phyloP scores from a whole-genome alignment of 2,329 filamentous ascomycete genomes.

The Diplodia scrobiculata region DNA sequence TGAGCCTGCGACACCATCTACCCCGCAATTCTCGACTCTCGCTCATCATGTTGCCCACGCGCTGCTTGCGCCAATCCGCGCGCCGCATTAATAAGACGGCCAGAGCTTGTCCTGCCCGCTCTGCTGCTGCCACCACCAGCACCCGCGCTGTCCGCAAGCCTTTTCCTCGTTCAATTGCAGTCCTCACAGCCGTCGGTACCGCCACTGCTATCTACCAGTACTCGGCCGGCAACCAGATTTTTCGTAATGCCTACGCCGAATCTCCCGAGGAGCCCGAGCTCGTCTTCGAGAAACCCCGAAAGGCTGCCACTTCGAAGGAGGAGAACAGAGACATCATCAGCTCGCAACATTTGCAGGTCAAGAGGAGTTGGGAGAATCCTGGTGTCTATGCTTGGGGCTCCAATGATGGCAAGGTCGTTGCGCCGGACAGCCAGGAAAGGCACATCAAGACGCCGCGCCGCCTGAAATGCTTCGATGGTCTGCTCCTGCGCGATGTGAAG shows the following conservation, averaged over 20 bases:
- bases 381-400: constrained; percentile 94
- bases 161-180: constrained; percentile 49
- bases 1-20: constrained; percentile 1
- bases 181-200: constrained; percentile 48
- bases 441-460: constrained; percentile 78
- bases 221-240: constrained; percentile 15
- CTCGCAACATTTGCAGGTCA: constrained; percentile 84
- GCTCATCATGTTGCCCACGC: constrained; percentile 24
- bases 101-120: constrained; percentile 11
- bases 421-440: constrained; percentile 75
- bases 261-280: constrained; percentile 46
- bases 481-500: constrained; percentile 83
- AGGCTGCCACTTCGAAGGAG: constrained; percentile 61
- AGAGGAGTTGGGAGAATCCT: constrained; percentile 76
- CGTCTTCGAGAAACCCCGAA: constrained; percentile 67
- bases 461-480: constrained; percentile 79
- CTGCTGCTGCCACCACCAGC: constrained; percentile 7
- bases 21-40: neutral
- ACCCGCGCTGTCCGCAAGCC: constrained; percentile 37
- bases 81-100: constrained; percentile 26
- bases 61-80: constrained; percentile 29
- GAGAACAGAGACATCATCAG: constrained; percentile 75
- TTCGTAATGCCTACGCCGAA: constrained; percentile 53
- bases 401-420: constrained; percentile 81
- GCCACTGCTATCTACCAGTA: constrained; percentile 42